phyloP scores from a whole-genome alignment of 2,329 filamentous ascomycete genomes.

The Ceratocystis albifundus region DNA sequence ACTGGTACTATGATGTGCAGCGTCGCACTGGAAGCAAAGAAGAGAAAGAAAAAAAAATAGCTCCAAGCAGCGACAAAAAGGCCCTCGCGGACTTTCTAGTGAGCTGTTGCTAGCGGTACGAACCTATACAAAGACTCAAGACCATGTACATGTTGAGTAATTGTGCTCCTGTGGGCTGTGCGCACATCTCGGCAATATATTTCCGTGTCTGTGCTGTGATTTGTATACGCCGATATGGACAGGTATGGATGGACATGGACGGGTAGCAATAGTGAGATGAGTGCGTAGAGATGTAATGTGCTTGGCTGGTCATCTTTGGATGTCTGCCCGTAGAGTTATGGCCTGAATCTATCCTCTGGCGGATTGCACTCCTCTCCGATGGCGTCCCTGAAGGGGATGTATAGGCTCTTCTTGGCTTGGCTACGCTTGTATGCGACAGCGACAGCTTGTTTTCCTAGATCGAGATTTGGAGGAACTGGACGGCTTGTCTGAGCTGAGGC shows the following conservation, averaged over 20 bases:
- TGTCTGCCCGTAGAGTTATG: no score
- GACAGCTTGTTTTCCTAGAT: background rate
- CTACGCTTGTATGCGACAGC: background rate
- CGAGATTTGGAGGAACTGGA: background rate
- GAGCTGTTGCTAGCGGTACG: background rate
- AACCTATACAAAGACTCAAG: background rate
- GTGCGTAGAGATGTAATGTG: background rate
- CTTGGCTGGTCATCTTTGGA: no score
- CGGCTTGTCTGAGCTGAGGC: background rate
- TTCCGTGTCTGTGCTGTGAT: constrained; percentile 6
- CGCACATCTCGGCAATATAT: constrained; percentile 9
- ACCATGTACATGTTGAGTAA: background rate
- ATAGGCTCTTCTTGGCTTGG: background rate
- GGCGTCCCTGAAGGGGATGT: background rate
- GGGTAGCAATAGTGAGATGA: background rate
- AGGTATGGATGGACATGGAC: background rate
- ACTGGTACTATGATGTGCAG: background rate
- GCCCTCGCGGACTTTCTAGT: background rate
- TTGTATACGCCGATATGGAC: background rate
- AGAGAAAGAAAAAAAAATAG: background rate
- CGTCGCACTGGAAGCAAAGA: background rate
- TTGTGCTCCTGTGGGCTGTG: constrained; percentile 1
- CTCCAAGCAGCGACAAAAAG: background rate
- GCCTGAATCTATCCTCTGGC: no score
- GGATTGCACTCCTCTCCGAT: background rate